Conservation (phyloP, 2,329 filamentous ascomycete species). For the Tolypocladium capitatum region DNA sequence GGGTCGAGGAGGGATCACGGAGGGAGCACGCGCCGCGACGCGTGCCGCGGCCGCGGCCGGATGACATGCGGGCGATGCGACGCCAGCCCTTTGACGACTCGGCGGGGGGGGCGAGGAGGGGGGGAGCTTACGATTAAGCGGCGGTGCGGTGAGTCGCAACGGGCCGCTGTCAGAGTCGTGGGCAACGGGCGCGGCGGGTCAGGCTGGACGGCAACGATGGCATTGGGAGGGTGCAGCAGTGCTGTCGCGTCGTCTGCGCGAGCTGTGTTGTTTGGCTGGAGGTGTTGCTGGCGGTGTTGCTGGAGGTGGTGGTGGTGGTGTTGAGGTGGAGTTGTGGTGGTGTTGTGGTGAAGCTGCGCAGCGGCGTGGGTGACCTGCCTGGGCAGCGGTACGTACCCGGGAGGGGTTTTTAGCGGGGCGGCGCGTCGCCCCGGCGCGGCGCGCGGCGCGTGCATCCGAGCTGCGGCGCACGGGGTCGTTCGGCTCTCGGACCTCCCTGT, state of each 20-base stretch:
- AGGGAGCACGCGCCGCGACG: not conserved
- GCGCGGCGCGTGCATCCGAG: not conserved
- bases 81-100: too few species aligned
- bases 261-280: too few species aligned
- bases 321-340: not conserved
- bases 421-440: not conserved
- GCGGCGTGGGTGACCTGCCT: too few species aligned
- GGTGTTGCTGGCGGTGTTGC: not conserved
- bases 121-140: not conserved
- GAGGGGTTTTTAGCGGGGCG: not conserved
- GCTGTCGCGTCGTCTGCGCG: too few species aligned
- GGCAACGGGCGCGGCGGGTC: too few species aligned
- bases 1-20: not conserved
- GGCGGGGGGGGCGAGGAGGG: too few species aligned
- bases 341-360: too few species aligned
- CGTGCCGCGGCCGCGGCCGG: too few species aligned
- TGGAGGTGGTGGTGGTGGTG: not conserved
- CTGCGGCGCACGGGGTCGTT: too few species aligned
- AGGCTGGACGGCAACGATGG: not conserved
- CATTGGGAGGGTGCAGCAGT: not conserved
- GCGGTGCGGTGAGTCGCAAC: not conserved
- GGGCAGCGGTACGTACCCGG: too few species aligned
- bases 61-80: not conserved
- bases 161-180: slow-evolving; percentile 5
- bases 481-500: not conserved